Evolutionary conservation across 2,329 filamentous ascomycete species (phyloP).

Genomic region (Tolypocladium cylindrosporum): DNA sequence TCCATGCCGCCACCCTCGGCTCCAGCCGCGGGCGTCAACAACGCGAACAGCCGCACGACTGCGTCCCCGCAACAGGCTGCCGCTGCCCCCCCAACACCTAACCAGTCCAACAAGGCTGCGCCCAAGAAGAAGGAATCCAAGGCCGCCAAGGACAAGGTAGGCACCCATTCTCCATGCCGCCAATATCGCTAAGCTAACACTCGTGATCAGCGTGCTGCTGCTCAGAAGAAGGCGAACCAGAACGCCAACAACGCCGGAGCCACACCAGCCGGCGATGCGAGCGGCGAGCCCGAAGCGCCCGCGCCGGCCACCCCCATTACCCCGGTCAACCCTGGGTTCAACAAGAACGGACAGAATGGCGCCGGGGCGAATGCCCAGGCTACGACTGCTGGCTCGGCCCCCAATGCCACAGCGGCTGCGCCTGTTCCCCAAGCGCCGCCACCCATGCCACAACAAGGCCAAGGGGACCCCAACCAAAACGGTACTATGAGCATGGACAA

Average conservation of each 20-base stretch:
- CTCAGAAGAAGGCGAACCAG: conserved; percentile 54
- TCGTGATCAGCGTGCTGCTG: conserved; percentile 33
- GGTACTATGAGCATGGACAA: conserved; percentile 34
- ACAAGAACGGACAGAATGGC: conserved; percentile 19
- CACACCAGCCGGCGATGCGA: conserved; percentile 46
- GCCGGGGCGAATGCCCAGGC: conserved; percentile 17
- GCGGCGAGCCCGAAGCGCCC: conserved; percentile 46
- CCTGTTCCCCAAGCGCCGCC: conserved; percentile 27
- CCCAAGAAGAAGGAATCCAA: conserved; percentile 70
- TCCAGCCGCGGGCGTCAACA: conserved; percentile 35
- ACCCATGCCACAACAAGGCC: conserved; percentile 32
- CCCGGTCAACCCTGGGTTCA: conserved; percentile 43
- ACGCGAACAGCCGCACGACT: conserved; percentile 44
- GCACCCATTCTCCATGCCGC: conserved; percentile 7
- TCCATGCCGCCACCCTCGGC: conserved; percentile 59
- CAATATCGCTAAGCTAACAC: conserved; percentile 6
- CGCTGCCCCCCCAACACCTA: conserved; percentile 66
- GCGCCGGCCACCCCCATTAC: conserved; percentile 57
- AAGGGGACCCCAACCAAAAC: conserved; percentile 38
- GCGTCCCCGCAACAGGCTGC: conserved; percentile 54
- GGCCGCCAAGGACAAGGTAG: conserved; percentile 59
- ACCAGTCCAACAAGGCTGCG: conserved; percentile 60
- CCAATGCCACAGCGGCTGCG: conserved; percentile 19
- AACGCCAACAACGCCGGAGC: conserved; percentile 36
- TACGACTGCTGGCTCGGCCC: conserved; percentile 10